These are phyloP conservation scores for Pythium grandisporangium DNA, from an alignment of 352 stramenopile species.

Conservation along the genomic window DNA sequence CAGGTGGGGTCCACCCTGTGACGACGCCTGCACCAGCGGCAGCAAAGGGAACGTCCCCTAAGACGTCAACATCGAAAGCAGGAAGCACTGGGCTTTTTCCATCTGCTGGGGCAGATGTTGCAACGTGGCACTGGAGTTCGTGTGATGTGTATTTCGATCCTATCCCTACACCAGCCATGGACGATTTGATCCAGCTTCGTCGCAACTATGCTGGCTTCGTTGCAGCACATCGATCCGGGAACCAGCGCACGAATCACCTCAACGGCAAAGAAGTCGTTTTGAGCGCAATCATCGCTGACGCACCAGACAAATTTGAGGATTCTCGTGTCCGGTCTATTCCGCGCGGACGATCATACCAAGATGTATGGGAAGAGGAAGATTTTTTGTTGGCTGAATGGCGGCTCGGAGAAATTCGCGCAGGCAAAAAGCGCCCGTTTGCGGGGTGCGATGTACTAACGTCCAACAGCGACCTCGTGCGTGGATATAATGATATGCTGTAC, in stretches of 20 bases:
- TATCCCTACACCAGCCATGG: constrained; percentile 32
- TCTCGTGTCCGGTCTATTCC: constrained; percentile 24
- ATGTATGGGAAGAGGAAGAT: constrained; percentile 73
- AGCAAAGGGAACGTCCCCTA: too few species aligned
- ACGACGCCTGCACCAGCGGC: neutral
- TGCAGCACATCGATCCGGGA: constrained; percentile 33
- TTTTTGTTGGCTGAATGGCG: constrained; percentile 30
- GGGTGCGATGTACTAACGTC: constrained; percentile 28
- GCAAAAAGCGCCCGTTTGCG: constrained; percentile 27
- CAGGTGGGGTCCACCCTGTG: too few species aligned
- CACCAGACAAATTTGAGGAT: too few species aligned
- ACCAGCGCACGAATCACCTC: too few species aligned
- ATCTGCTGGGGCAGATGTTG: constrained; percentile 15
- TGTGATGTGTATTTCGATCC: constrained; percentile 48
- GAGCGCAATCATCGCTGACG: neutral
- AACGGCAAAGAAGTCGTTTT: neutral
- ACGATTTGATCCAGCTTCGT: constrained; percentile 38
- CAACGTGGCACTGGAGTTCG: constrained; percentile 54
- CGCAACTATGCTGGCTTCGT: constrained; percentile 48
- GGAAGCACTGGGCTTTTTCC: constrained; percentile 29
- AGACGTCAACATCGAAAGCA: too few species aligned
- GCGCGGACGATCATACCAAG: constrained; percentile 58
- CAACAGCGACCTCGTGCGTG: constrained; percentile 55
- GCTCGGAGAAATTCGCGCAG: constrained; percentile 5
- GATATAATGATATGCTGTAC: constrained; percentile 74